A percentile compares a stretch with the other conserved stretches of the same genome.
These are phyloP conservation scores for Penicillium salamii DNA, from an alignment of 495 filamentous ascomycete species.

Conservation along the genomic window DNA sequence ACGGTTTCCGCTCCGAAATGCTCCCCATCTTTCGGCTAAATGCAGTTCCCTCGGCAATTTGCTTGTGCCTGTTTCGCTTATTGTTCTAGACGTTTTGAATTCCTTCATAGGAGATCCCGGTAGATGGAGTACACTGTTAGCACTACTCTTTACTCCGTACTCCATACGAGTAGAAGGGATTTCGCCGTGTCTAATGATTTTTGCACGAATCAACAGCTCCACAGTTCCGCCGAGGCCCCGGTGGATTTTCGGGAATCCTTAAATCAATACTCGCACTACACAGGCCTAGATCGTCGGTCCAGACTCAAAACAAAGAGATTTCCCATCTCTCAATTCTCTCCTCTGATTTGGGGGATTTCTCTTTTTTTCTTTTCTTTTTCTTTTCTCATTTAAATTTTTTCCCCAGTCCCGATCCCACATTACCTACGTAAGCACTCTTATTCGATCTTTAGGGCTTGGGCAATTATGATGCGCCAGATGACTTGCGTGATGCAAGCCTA, in stretches of 20 bases:
- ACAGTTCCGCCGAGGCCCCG: neutral
- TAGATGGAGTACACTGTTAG: too few species aligned
- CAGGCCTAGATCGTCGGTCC: constrained; percentile 1
- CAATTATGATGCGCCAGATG: constrained; percentile 2
- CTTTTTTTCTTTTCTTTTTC: neutral
- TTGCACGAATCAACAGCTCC: constrained; percentile 11
- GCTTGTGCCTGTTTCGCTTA: neutral
- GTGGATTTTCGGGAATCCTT: neutral
- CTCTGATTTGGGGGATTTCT: neutral
- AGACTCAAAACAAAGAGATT: constrained; percentile 7
- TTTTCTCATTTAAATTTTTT: too few species aligned
- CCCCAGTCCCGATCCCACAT: too few species aligned
- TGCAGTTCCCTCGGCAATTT: constrained; percentile 8
- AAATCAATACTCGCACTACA: neutral
- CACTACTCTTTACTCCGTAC: too few species aligned
- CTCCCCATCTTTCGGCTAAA: constrained; percentile 2
- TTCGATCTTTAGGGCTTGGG: neutral
- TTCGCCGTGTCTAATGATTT: neutral
- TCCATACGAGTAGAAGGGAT: too few species aligned
- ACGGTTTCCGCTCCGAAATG: constrained; percentile 7
- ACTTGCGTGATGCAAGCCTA: constrained; percentile 7
- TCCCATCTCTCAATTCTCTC: constrained; percentile 1
- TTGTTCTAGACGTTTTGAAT: neutral
- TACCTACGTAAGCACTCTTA: neutral
- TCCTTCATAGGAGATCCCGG: too few species aligned